Evolutionary conservation across 2,329 filamentous ascomycete genomes (phyloP), one percentile per base, ranked within the genome.

Genomic region (Epicoccum nigrum): DNA sequence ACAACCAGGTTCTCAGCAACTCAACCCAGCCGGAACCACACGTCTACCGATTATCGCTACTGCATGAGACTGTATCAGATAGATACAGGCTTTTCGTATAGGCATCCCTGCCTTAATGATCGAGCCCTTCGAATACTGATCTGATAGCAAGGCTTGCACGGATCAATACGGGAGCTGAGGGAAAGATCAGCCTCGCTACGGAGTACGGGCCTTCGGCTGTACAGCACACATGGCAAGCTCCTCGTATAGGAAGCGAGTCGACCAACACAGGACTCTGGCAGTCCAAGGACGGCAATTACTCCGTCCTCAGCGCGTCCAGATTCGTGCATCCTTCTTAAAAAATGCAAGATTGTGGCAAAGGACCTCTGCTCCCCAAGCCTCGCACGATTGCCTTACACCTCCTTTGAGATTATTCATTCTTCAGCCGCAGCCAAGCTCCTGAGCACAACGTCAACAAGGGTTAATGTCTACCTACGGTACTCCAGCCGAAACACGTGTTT

Each of bases 131-230:
- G 15, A 39, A 16, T n/a, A 41, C 48, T 46, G 43, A 39, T 41
- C 43, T 47, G 43, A 33, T 37, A 41, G 49, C 43, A 52, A 43
- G 38, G 49, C 49, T 52, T 38, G 13, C 13, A 30, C n/a, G 41
- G 42, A 27, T 17, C 33, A 21, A 7, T 11, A 31, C 49, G 25
- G 43, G 23, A 28, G 17, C 20, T 33, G 42, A 31, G 15, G 33
- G 11, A 43, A 34, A 21, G 38, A 43, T 42, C 21, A 47, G 27
- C 27, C 38, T 43, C 32, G 33, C 49, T 52, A 34, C 42, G 31
- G 13, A 30, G 27, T 21, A 34, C 20, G 37, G 31, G 11, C 31
- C 49, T 25, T 31, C 37, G 41, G 37, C 39, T 41, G 25, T 35
- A 35, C 37, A 11, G n/a, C n/a, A n/a, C n/a, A n/a, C n/a, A n/a